Evolutionary conservation across 2,329 filamentous ascomycete genomes (phyloP), one percentile per base, ranked within the genome.

Genomic region (Scedosporium apiospermum): DNA sequence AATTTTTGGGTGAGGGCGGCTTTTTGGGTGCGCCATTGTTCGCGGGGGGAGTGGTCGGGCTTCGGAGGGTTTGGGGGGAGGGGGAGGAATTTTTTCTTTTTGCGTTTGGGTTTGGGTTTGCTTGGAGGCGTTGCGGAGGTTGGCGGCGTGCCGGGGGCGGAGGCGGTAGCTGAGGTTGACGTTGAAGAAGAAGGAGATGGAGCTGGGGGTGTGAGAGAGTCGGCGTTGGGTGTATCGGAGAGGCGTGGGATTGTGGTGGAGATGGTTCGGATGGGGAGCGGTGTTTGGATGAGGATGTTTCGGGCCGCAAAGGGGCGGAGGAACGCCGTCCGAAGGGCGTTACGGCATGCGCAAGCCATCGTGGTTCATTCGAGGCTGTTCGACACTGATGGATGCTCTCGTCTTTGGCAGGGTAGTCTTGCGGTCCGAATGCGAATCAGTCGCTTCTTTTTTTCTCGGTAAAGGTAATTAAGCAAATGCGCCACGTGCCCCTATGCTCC

Each of bases 1-100:
- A 97, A 95, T 70, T 98, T 99, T 65, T 84, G 75, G 68, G 87
- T 83, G 42, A 96, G 75, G 0, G 86, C 88, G 1, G 77, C 77
- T 72, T 96, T 97, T 67, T 97, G 89, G 14, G 84, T 73, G 71
- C 84, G 81, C 95, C 95, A 98, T 3, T 18, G 69, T 64, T 66
- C 46, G 59, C 12, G 1, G 59, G 30, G 4, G 23, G 16, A 2
- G 21, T 23, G n/a, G 4, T 58, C 57, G 9, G 26, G 12, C 5
- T n/a, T n/a, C n/a, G n/a, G n/a, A n/a, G n/a, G n/a, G n/a, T 14
- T 6, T n/a, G 34, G 18, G 27, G 26, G n/a, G 42, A 44, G 42
- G 59, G 27, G 21, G 42, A 27, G 38, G 44, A 21, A 16, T 26
- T 27, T 18, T 30, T 14, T 12, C 7, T 57, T 21, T 21, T 23